Conservation (phyloP, 108 stramenopile genomes). For the Seminavis robusta region DNA sequence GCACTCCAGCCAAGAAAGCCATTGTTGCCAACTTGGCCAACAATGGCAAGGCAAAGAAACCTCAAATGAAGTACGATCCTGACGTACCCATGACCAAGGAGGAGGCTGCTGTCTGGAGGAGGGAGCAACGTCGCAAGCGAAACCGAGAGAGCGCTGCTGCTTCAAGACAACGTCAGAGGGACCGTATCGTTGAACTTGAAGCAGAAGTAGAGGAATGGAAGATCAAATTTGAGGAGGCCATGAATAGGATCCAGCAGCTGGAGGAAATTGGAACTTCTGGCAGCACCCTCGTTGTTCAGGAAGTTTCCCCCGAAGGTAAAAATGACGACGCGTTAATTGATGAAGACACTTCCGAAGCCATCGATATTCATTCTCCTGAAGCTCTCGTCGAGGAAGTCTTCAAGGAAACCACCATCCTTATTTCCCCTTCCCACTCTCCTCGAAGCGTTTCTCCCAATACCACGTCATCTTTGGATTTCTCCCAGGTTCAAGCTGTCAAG, state of each 20-base stretch:
- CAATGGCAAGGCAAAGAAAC: constrained; percentile 31
- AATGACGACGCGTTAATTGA: too few species aligned
- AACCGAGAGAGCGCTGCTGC: constrained; percentile 83
- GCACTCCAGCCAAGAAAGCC: background rate
- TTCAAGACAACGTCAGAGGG: constrained; percentile 71
- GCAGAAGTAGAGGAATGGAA: constrained; percentile 64
- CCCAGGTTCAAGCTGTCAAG: constrained; percentile 7
- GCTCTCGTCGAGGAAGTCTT: too few species aligned
- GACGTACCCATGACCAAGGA: constrained; percentile 81
- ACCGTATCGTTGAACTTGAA: constrained; percentile 78
- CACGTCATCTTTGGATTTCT: constrained; percentile 2
- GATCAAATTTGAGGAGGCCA: constrained; percentile 54
- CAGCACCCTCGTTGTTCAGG: too few species aligned
- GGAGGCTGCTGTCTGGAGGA: constrained; percentile 68
- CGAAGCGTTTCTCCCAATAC: constrained; percentile 9
- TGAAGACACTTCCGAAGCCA: too few species aligned
- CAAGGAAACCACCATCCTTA: constrained; percentile 12
- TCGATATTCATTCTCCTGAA: too few species aligned
- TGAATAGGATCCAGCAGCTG: constrained; percentile 43
- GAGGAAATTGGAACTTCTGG: too few species aligned
- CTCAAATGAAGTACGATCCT: constrained; percentile 85
- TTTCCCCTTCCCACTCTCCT: constrained; percentile 1
- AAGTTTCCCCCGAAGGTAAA: too few species aligned
- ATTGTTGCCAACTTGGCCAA: background rate
- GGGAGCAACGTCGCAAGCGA: constrained; percentile 83